phyloP scores from a whole-genome alignment of 2,329 filamentous ascomycete genomes.

The Cladorrhinum sp. region DNA sequence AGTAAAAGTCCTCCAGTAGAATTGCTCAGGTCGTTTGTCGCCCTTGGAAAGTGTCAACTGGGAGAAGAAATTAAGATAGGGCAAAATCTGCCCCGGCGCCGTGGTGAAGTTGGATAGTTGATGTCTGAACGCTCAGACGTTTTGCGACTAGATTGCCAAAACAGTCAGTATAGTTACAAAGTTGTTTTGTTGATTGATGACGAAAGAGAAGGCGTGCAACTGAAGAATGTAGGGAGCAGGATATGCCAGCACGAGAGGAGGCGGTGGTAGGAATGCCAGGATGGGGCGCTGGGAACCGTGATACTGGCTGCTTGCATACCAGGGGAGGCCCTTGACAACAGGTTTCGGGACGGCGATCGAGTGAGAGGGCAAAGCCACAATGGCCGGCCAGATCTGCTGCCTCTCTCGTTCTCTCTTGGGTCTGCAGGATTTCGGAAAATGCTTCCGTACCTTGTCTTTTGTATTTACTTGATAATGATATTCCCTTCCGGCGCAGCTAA shows the following conservation, averaged over 20 bases:
- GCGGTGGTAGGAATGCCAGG: constrained; percentile 23
- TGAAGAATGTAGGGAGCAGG: constrained; percentile 26
- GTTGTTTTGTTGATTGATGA: constrained; percentile 19
- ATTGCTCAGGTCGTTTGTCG: not conserved
- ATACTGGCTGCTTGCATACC: constrained; percentile 27
- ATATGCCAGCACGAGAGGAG: constrained; percentile 12
- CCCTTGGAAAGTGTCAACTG: not conserved
- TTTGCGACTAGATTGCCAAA: not conserved
- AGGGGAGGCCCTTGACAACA: constrained; percentile 24
- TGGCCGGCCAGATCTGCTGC: not conserved
- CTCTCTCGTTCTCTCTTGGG: not conserved
- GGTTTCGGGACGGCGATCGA: constrained; percentile 23
- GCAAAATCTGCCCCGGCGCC: not conserved
- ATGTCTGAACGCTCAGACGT: not conserved
- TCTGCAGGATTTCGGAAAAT: not conserved
- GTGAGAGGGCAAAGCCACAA: not conserved
- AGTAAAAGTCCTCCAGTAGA: constrained; percentile 2
- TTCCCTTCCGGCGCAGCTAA: not conserved
- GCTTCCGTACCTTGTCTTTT: not conserved
- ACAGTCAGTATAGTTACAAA: constrained; percentile 11
- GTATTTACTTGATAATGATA: not conserved
- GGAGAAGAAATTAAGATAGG: not conserved
- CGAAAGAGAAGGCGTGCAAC: constrained; percentile 8
- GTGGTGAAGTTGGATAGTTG: not conserved
- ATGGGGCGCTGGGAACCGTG: constrained; percentile 17